A percentile compares a stretch with the other conserved stretches of the same genome.
These are phyloP conservation scores for Podaxis carcinomalis DNA, from an alignment of 768 basidiomycete species.

Conservation along the genomic window DNA sequence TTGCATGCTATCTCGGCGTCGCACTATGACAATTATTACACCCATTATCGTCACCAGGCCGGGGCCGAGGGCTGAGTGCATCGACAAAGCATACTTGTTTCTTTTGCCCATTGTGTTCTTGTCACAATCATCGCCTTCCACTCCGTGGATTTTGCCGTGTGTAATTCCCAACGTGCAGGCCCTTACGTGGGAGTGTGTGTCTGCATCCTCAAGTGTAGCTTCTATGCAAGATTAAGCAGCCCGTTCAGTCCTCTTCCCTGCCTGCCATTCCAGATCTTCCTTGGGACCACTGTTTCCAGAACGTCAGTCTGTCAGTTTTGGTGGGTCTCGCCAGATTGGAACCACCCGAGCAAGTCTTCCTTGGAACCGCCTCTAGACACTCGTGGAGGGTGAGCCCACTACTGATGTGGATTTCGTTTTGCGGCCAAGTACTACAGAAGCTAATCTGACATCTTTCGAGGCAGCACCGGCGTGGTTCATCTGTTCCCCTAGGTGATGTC, in stretches of 20 bases:
- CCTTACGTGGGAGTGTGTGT: not conserved
- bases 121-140: constrained; percentile 32
- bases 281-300: constrained; percentile 61
- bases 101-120: constrained; percentile 14
- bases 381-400: constrained; percentile 93
- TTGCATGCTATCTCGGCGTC: constrained; percentile 14
- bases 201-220: not conserved
- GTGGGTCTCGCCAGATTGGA: constrained; percentile 75
- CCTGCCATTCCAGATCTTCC: constrained; percentile 63
- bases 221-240: constrained; percentile 1
- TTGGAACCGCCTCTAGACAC: constrained; percentile 55
- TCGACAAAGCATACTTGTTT: constrained; percentile 9
- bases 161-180: not conserved
- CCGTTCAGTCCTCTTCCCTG: constrained; percentile 20
- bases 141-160: not conserved
- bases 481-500: not conserved
- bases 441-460: too few relatives aligned
- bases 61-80: constrained; percentile 70
- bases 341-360: constrained; percentile 64
- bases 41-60: constrained; percentile 47
- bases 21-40: constrained; percentile 15
- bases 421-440: constrained; percentile 31
- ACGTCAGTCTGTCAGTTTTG: constrained; percentile 93
- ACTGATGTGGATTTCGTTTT: constrained; percentile 77
- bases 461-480: constrained; percentile 27